phyloP scores from a whole-genome alignment of 371 early-diverging fungal species.

The Haplosporangium sp. region DNA sequence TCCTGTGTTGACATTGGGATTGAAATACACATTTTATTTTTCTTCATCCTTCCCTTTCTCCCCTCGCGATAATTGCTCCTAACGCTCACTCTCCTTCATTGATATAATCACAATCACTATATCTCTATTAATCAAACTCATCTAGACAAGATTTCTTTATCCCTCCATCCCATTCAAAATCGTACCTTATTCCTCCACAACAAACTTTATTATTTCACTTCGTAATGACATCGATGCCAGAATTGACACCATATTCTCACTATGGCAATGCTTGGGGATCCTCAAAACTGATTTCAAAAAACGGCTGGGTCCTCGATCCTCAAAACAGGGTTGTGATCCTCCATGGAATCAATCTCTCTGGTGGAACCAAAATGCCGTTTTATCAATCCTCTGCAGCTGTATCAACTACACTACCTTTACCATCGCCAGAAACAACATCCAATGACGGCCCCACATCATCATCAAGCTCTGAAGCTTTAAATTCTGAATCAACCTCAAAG shows the following conservation, averaged over 20 bases:
- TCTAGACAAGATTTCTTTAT: too few species aligned
- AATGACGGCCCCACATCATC: background rate
- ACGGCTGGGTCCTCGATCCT: conserved; percentile 50
- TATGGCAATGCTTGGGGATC: conserved; percentile 50
- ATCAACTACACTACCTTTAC: background rate
- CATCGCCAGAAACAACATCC: background rate
- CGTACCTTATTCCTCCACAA: background rate
- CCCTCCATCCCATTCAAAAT: too few species aligned
- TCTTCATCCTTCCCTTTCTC: background rate
- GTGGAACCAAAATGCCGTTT: conserved; percentile 70
- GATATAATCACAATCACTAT: too few species aligned
- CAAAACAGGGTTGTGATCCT: conserved; percentile 63
- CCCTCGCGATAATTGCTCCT: background rate
- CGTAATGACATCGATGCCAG: conserved; percentile 14
- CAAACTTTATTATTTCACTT: background rate
- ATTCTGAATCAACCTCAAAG: background rate
- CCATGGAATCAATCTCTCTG: conserved; percentile 74
- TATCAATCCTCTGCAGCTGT: conserved; percentile 8
- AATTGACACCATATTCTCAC: conserved; percentile 9
- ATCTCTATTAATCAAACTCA: too few species aligned
- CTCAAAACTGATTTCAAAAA: conserved; percentile 16
- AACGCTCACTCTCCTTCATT: background rate
- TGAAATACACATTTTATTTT: background rate
- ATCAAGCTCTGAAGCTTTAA: background rate
- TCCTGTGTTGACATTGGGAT: conserved; percentile 1